phyloP scores from a whole-genome alignment of 108 stramenopile species.

The Pseudonitzschia multiseries region DNA sequence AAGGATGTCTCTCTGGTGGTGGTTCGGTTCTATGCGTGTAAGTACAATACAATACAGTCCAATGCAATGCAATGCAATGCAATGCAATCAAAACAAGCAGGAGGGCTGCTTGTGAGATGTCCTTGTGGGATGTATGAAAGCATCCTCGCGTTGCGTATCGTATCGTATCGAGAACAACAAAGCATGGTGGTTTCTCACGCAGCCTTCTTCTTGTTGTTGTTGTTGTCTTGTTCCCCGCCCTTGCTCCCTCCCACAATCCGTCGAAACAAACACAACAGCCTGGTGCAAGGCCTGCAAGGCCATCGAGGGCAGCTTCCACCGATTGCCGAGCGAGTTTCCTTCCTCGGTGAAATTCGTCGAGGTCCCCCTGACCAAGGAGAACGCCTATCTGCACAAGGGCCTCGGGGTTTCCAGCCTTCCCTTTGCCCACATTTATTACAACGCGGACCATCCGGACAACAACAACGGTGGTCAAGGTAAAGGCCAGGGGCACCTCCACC shows the following conservation, averaged over 20 bases:
- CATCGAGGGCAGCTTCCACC: slow-evolving; percentile 43
- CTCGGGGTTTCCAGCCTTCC: slow-evolving; percentile 67
- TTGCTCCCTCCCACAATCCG: neutral
- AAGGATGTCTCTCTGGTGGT: slow-evolving; percentile 37
- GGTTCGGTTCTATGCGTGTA: slow-evolving; percentile 60
- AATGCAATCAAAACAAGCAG: too few species aligned
- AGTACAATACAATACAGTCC: neutral
- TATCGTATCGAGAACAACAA: too few species aligned
- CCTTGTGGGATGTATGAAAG: too few species aligned
- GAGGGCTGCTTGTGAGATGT: too few species aligned
- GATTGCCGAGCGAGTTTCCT: slow-evolving; percentile 45
- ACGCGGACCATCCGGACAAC: slow-evolving; percentile 45
- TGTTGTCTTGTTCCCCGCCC: neutral
- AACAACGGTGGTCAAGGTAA: slow-evolving; percentile 9
- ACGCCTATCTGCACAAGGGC: slow-evolving; percentile 67
- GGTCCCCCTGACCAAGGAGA: slow-evolving; percentile 63
- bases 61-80: too few species aligned
- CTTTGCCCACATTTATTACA: slow-evolving; percentile 77
- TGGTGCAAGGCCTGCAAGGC: slow-evolving; percentile 79
- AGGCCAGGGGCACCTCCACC: neutral
- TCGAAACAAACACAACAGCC: neutral
- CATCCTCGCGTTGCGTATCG: too few species aligned
- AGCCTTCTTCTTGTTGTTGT: neutral
- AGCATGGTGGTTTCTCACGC: too few species aligned
- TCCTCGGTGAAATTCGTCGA: slow-evolving; percentile 73